A percentile compares a stretch with the other conserved stretches of the same genome.
phyloP scores from a whole-genome alignment of 352 stramenopile species.

The Paralagenidium karlingii region DNA sequence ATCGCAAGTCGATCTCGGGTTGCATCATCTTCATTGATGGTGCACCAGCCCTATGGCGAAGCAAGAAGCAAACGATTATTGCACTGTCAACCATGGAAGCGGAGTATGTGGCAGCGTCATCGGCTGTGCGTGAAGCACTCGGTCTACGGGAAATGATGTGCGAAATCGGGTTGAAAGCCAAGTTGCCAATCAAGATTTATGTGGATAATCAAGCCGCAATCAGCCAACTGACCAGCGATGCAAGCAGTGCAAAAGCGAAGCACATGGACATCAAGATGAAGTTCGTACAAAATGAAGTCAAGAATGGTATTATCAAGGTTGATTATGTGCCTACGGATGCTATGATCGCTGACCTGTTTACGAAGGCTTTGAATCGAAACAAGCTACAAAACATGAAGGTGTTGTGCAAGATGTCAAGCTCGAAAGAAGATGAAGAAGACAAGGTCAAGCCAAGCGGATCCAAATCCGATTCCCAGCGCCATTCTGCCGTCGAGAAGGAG shows the following conservation, averaged over 20 bases:
- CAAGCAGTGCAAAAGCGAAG: constrained; percentile 3
- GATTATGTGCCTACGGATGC: constrained; percentile 4
- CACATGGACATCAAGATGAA: constrained; percentile 8
- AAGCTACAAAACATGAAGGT: not conserved
- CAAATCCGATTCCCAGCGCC: too few species aligned
- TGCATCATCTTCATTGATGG: constrained; percentile 6
- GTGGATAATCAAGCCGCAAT: constrained; percentile 8
- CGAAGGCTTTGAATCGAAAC: constrained; percentile 3
- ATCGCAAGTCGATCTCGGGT: constrained; percentile 10
- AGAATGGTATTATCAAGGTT: not conserved
- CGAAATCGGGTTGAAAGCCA: constrained; percentile 1
- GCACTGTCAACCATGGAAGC: constrained; percentile 10
- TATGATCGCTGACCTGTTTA: constrained; percentile 8
- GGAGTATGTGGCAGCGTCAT: constrained; percentile 5
- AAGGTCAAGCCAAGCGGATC: too few species aligned
- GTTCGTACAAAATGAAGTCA: constrained; percentile 3
- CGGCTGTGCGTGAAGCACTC: constrained; percentile 1
- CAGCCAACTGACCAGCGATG: constrained; percentile 5
- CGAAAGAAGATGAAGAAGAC: too few species aligned
- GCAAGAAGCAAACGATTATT: constrained; percentile 8
- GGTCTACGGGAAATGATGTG: constrained; percentile 3
- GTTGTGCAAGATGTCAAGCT: too few species aligned
- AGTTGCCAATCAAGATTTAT: constrained; percentile 1
- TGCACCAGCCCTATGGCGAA: not conserved
- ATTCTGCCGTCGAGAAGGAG: too few species aligned